A percentile compares a stretch with the other conserved stretches of the same genome.
Conservation (phyloP, 805 yeast species). For the Barnettozyma siamensis region DNA sequence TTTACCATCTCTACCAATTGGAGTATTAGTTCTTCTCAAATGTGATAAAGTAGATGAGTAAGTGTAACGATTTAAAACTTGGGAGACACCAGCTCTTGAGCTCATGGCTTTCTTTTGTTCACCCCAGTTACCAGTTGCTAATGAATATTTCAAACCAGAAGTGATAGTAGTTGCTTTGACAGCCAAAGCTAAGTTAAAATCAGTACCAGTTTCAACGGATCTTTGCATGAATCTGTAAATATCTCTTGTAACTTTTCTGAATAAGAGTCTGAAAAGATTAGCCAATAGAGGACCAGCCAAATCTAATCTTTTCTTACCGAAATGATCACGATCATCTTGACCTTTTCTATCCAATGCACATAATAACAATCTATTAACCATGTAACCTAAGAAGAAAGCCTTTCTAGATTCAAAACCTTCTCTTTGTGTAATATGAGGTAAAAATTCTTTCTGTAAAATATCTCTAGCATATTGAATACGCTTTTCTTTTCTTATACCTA, state of each 20-base stretch:
- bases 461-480: constrained; percentile 98
- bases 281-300: constrained; percentile 98
- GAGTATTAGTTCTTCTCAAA: constrained; percentile 97
- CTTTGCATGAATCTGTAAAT: constrained; percentile 98
- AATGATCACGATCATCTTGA: constrained; percentile 99
- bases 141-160: constrained; percentile 92
- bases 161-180: constrained; percentile 96
- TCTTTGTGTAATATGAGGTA: constrained; percentile 96
- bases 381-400: constrained; percentile 95
- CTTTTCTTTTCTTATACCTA: constrained; percentile 94
- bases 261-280: constrained; percentile 87
- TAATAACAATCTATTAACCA: constrained; percentile 89
- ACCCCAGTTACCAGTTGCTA: constrained; percentile 99
- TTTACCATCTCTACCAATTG: constrained; percentile 99
- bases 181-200: constrained; percentile 92
- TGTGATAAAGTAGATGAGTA: constrained; percentile 98
- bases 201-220: constrained; percentile 97
- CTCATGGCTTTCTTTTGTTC: constrained; percentile 99
- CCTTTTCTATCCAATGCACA: constrained; percentile 97
- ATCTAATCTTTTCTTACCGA: constrained; percentile 97
- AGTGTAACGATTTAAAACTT: constrained; percentile 95
- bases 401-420: constrained; percentile 96
- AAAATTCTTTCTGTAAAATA: constrained; percentile 89
- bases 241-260: constrained; percentile 92
- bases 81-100: constrained; percentile 98